A percentile compares a stretch with the other conserved stretches of the same genome.
Conservation (phyloP, 169 alveolate species). For the Theileria luwenshuni region DNA sequence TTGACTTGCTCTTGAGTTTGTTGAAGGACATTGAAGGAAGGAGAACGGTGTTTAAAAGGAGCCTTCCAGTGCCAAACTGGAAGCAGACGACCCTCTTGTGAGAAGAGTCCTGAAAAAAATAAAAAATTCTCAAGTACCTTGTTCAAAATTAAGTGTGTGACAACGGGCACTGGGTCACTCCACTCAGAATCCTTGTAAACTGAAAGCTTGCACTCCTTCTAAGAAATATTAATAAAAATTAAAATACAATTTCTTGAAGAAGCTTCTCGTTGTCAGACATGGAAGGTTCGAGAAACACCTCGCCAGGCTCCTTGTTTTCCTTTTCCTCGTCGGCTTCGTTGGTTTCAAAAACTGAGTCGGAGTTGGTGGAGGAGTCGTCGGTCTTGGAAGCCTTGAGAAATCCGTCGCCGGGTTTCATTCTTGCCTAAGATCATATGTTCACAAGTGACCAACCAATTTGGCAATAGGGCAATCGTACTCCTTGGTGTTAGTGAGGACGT, state of each 20-base stretch:
- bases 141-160: constrained; percentile 42
- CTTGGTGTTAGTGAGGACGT: constrained; percentile 23
- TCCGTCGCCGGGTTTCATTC: constrained; percentile 22
- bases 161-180: constrained; percentile 57
- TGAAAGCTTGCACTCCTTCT: constrained; percentile 22
- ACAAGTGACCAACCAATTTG: constrained; percentile 33
- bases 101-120: constrained; percentile 22
- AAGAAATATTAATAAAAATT: not conserved
- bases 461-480: constrained; percentile 56
- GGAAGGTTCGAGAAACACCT: constrained; percentile 23
- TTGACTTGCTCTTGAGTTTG: constrained; percentile 48
- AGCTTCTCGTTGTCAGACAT: constrained; percentile 23
- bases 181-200: constrained; percentile 52
- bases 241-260: constrained; percentile 13
- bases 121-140: constrained; percentile 12
- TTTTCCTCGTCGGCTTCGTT: constrained; percentile 16
- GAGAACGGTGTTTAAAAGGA: constrained; percentile 71
- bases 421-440: not conserved
- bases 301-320: not conserved
- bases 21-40: constrained; percentile 63
- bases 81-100: constrained; percentile 60
- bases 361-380: not conserved
- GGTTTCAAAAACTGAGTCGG: not conserved
- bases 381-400: constrained; percentile 17
- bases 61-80: constrained; percentile 78